A percentile compares a stretch with the other conserved stretches of the same genome.
These are phyloP conservation scores for Fusarium stilboides DNA, from an alignment of 2,329 filamentous ascomycete species.

Conservation along the genomic window DNA sequence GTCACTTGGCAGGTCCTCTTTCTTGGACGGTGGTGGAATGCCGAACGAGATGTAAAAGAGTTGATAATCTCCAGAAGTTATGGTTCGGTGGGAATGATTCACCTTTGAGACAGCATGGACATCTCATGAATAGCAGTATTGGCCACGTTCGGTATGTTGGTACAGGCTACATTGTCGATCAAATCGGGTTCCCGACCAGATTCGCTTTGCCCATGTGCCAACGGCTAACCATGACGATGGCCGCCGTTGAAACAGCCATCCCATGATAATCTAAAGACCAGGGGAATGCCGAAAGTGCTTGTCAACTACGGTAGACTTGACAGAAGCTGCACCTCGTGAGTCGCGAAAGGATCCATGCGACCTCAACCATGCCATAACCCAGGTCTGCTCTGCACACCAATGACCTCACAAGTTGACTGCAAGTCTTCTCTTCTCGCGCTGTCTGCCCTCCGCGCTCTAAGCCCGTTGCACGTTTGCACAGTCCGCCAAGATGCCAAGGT, in stretches of 20 bases:
- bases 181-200: not conserved
- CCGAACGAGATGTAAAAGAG: conserved; percentile 18
- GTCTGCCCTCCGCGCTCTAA: conserved; percentile 10
- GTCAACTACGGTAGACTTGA: conserved; percentile 15
- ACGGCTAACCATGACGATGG: conserved; percentile 19
- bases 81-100: conserved; percentile 5
- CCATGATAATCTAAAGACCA: conserved; percentile 22
- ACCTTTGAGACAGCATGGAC: conserved; percentile 13
- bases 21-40: conserved; percentile 32
- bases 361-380: conserved; percentile 32
- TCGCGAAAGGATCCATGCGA: conserved; percentile 12
- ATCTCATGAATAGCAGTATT: conserved; percentile 15
- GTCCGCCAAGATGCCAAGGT: conserved; percentile 43
- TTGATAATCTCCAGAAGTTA: not conserved
- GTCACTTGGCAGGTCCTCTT: conserved; percentile 7
- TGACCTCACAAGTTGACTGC: conserved; percentile 44
- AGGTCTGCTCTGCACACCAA: conserved; percentile 38
- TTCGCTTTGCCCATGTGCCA: conserved; percentile 20
- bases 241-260: conserved; percentile 33
- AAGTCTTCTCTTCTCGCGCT: conserved; percentile 31
- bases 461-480: conserved; percentile 29
- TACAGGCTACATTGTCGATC: not conserved
- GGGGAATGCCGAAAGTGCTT: conserved; percentile 22
- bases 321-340: conserved; percentile 16
- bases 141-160: conserved; percentile 6